A percentile compares a stretch with the other conserved stretches of the same genome.
These are phyloP conservation scores for Lactuca saligna DNA, from an alignment of 129 eudicot species.

Conservation along the genomic window DNA sequence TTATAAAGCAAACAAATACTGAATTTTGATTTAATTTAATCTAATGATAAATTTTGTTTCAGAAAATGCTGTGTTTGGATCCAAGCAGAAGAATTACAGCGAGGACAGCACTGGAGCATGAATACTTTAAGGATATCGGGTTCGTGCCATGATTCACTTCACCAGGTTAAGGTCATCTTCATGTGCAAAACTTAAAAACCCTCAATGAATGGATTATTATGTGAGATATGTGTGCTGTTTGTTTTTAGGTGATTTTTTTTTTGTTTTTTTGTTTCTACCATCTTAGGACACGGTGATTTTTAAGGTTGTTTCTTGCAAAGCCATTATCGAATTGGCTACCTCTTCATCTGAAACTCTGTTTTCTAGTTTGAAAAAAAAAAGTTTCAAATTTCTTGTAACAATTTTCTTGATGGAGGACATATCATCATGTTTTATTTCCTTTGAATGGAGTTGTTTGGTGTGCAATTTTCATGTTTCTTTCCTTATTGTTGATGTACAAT, in stretches of 20 bases:
- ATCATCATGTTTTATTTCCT: slow-evolving; percentile 25
- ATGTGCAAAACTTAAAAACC: slow-evolving; percentile 37
- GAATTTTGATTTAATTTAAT: not conserved
- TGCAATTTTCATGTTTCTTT: slow-evolving; percentile 30
- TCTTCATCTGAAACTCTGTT: slow-evolving; percentile 25
- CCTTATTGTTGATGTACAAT: too few species aligned
- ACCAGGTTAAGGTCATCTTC: slow-evolving; percentile 21
- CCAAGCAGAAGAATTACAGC: slow-evolving; percentile 90
- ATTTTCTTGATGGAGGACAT: slow-evolving; percentile 40
- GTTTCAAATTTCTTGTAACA: slow-evolving; percentile 32
- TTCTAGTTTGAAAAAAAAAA: slow-evolving; percentile 21
- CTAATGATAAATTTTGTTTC: slow-evolving; percentile 26
- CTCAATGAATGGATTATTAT: slow-evolving; percentile 28
- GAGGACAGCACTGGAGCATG: slow-evolving; percentile 81
- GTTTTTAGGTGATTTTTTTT: slow-evolving; percentile 23
- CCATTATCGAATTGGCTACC: slow-evolving; percentile 39
- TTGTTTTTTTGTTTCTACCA: slow-evolving; percentile 28
- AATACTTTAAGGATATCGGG: slow-evolving; percentile 87
- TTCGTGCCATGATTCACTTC: slow-evolving; percentile 50
- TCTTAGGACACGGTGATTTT: slow-evolving; percentile 23
- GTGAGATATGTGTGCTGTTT: slow-evolving; percentile 54
- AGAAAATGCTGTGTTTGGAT: slow-evolving; percentile 94
- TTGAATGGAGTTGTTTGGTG: slow-evolving; percentile 37
- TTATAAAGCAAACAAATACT: not conserved
- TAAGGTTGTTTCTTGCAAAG: slow-evolving; percentile 41